phyloP scores from a whole-genome alignment of 495 filamentous ascomycete species.

The Penicillium desertorum region DNA sequence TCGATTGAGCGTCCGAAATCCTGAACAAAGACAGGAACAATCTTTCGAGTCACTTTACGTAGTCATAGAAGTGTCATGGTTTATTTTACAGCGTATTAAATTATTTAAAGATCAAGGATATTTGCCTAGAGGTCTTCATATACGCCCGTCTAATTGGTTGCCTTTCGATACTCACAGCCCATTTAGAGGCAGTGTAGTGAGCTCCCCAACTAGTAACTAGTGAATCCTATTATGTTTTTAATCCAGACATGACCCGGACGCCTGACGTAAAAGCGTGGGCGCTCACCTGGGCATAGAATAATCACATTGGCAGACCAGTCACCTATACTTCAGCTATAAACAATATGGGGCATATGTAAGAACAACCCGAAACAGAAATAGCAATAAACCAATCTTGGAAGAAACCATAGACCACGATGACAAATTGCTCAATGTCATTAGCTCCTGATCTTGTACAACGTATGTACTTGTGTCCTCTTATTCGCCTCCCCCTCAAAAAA shows the following conservation, averaged over 20 bases:
- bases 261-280: constrained; percentile 16
- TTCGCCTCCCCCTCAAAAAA: constrained; percentile 5
- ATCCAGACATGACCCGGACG: constrained; percentile 7
- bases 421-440: neutral
- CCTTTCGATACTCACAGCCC: neutral
- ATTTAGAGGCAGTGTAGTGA: neutral
- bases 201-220: neutral
- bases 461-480: neutral
- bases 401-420: neutral
- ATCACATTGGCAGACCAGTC: neutral
- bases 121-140: neutral
- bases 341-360: neutral
- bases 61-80: neutral
- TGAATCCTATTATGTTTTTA: constrained; percentile 5
- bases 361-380: neutral
- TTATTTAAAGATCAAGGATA: too few relatives aligned
- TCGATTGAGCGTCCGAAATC: neutral
- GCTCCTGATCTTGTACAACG: neutral
- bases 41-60: neutral
- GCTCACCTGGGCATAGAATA: constrained; percentile 23
- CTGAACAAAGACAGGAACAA: neutral
- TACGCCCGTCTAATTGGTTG: neutral
- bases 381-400: neutral
- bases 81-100: neutral
- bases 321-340: neutral